Evolutionary conservation across 163 green algal genomes (phyloP).

Genomic region (Scenedesmus sp.): DNA sequence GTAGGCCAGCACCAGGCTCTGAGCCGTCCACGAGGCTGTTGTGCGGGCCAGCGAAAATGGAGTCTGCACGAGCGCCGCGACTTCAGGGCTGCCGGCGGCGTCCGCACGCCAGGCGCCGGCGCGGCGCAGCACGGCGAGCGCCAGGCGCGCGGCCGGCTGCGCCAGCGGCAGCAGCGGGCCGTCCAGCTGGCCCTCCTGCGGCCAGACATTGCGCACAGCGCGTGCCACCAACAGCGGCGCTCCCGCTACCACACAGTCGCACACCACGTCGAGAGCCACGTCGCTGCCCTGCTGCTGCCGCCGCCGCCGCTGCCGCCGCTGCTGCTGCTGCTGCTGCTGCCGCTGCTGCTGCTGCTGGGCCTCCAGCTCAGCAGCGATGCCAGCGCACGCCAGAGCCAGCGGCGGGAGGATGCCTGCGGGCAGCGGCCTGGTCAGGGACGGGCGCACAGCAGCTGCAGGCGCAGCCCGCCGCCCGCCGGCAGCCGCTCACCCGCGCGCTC

Average conservation of each 20-base stretch:
- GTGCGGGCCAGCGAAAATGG: too few relatives aligned
- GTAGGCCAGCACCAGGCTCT: too few relatives aligned
- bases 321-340: not conserved
- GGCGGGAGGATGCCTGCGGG: not conserved
- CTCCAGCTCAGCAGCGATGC: not conserved
- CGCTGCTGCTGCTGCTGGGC: conserved; percentile 9
- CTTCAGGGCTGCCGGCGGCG: too few relatives aligned
- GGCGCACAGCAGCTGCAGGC: not conserved
- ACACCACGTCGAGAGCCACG: not conserved
- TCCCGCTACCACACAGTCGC: not conserved
- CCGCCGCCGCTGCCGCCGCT: not conserved
- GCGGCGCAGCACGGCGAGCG: too few relatives aligned
- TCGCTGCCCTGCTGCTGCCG: not conserved
- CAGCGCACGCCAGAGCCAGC: not conserved
- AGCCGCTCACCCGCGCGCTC: not conserved
- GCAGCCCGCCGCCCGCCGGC: not conserved
- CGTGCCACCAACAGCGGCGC: not conserved
- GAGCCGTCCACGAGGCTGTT: too few relatives aligned
- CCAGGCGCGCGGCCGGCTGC: too few relatives aligned
- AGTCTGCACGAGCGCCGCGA: too few relatives aligned
- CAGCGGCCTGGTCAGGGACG: too few relatives aligned
- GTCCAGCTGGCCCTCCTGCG: too few relatives aligned
- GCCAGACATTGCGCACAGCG: too few relatives aligned
- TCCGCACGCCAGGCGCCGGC: too few relatives aligned
- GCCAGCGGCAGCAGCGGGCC: too few relatives aligned